Base-by-base conservation (phyloP, 257 asterid genomes). In the Linaria vulgaris region DNA sequence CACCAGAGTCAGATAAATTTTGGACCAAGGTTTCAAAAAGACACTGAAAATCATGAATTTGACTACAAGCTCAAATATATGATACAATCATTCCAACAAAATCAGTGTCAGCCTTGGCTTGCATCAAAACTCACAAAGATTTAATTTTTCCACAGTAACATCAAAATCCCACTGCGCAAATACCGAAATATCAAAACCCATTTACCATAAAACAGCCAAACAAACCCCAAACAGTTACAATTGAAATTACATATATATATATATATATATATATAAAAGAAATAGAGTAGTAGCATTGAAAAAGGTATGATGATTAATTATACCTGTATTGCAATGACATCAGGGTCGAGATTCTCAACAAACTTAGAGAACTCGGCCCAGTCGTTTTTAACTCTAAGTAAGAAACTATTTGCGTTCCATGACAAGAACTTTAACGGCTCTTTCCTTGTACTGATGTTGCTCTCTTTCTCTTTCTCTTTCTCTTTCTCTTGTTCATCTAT, bases 401-500 rank as follows among this genome's bases (percentile, higher is more conserved):
- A 88, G 69, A 91, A 72, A 61, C 98, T 86, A 58, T 91, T 88
- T 5, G 98, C 98, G 51, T 91, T 91, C 98, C 96, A 91, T 17
- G 98, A 84, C 82, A 91, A 61, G 80, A 91, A 83, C 80, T 83
- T 88, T 30, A 59, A 67, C 24, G 98, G 98, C 46, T 84, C 95
- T 53, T 73, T 86, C 56, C 60, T 72, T 17, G 72, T 16, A n/a
- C n/a, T n/a, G 62, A 64, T 23, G 17, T 37, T 74, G 17, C 30
- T 74, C 27, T 17, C 55, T 20, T 59, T 69, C 24, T 62, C 79
- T 56, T 76, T 80, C 12, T 30, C 54, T 47, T 27, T 79, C 39
- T 67, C 48, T 37, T 59, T 55, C 25, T 78, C 76, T 3, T 54
- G 43, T 4, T 45, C 76, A 22, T 78, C 73, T 12, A 19, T 56